These are phyloP conservation scores for Gigaspora rosea DNA, from an alignment of 192 early-diverging fungal species.

Conservation along the genomic window DNA sequence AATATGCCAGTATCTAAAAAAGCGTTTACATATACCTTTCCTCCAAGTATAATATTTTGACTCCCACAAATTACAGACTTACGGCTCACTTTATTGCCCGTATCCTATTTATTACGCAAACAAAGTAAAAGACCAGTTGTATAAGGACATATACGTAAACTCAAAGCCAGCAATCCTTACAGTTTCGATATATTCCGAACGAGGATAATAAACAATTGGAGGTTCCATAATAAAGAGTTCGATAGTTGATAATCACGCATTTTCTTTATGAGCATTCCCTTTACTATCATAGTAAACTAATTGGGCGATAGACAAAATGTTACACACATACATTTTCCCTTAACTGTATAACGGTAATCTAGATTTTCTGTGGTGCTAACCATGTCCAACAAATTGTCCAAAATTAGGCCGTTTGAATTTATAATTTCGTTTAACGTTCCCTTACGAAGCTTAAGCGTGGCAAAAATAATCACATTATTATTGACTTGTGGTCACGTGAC, in stretches of 20 bases:
- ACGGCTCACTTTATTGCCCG: slow-evolving; percentile 94
- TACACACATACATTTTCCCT: too few relatives aligned
- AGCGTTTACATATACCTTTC: slow-evolving; percentile 67
- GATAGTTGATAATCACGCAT: neutral
- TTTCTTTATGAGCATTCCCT: too few relatives aligned
- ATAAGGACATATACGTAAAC: neutral
- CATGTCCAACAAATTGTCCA: too few relatives aligned
- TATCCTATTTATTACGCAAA: slow-evolving; percentile 61
- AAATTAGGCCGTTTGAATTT: too few relatives aligned
- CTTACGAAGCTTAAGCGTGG: too few relatives aligned
- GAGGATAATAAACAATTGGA: slow-evolving; percentile 71
- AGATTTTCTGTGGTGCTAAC: too few relatives aligned
- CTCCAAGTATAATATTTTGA: slow-evolving; percentile 95
- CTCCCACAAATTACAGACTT: slow-evolving; percentile 91
- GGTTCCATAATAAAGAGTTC: slow-evolving; percentile 61
- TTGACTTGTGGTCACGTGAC: too few relatives aligned
- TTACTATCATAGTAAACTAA: too few relatives aligned
- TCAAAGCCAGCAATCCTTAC: slow-evolving; percentile 41
- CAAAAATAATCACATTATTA: too few relatives aligned
- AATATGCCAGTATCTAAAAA: neutral
- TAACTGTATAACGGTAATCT: too few relatives aligned
- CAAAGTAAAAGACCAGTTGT: neutral
- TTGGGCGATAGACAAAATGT: too few relatives aligned
- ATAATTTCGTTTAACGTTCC: too few relatives aligned
- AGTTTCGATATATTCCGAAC: slow-evolving; percentile 94